Evolutionary conservation across 768 basidiomycete genomes (phyloP).

Genomic region (Suillus hirtellus): DNA sequence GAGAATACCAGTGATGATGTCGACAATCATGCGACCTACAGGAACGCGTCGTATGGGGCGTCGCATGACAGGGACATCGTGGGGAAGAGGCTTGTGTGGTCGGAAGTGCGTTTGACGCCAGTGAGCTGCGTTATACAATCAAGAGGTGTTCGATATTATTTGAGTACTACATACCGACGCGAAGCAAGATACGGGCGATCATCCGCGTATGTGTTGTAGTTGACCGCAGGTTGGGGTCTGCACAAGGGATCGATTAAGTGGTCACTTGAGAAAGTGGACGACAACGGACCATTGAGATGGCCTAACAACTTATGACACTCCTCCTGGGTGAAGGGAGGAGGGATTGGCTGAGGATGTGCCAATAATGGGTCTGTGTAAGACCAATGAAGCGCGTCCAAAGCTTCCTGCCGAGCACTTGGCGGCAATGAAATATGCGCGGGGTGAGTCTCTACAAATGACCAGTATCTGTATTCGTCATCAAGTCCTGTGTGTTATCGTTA

Average conservation of each 20-base stretch:
- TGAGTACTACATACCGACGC: slow-evolving; percentile 53
- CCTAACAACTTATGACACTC: slow-evolving; percentile 76
- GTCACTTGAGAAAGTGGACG: background rate
- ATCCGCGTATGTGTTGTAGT: slow-evolving; percentile 57
- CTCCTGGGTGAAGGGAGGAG: slow-evolving; percentile 71
- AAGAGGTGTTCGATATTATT: slow-evolving; percentile 2
- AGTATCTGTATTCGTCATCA: slow-evolving; percentile 78
- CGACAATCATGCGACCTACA: slow-evolving; percentile 51
- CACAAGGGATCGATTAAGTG: slow-evolving; percentile 3
- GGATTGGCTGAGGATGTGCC: slow-evolving; percentile 53
- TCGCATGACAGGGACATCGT: slow-evolving; percentile 41
- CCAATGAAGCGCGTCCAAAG: slow-evolving; percentile 78
- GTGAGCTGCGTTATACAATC: slow-evolving; percentile 37
- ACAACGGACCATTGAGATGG: slow-evolving; percentile 43
- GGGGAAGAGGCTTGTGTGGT: slow-evolving; percentile 64
- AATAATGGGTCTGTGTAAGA: slow-evolving; percentile 78
- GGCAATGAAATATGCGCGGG: slow-evolving; percentile 70
- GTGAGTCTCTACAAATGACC: slow-evolving; percentile 78
- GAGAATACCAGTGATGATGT: slow-evolving; percentile 60
- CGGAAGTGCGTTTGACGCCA: slow-evolving; percentile 76
- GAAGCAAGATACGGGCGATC: slow-evolving; percentile 65
- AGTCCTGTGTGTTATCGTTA: slow-evolving; percentile 45
- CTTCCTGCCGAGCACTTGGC: slow-evolving; percentile 58
- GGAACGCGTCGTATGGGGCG: slow-evolving; percentile 30
- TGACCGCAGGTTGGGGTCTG: slow-evolving; percentile 25